Evolutionary conservation across 2,329 filamentous ascomycete species (phyloP), one percentile per base, ranked within the genome.

Genomic region (Cladosporium sp.): DNA sequence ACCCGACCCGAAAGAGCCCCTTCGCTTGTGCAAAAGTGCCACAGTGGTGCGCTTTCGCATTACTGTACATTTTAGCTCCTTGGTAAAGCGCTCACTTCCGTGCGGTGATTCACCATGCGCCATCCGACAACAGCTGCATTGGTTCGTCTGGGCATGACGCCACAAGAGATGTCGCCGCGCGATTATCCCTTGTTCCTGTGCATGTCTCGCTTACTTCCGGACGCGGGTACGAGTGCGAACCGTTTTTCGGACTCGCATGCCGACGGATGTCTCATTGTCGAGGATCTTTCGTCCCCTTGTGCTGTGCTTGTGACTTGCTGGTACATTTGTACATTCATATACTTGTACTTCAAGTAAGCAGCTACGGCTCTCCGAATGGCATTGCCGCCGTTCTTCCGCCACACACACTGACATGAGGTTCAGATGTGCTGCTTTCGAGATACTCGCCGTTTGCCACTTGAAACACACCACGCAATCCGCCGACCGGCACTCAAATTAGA

Each of bases 51-150:
- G 55, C 55, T 58, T 28, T 58, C 55, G 55, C 55, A 58, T 58
- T 41, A 58, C n/a, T 21, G 41, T 47, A 47, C 55, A n/a, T 11
- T 24, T 34, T 58, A 58, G 55, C 34, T 58, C 55, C 52, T 55
- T 55, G 55, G 32, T 58, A 58, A 26, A 41, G 55, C 34, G 24
- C 34, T 58, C 55, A 30, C 34, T 58, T 58, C 21, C n/a, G 28
- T 36, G 21, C 30, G 30, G 32, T 38, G 34, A 58, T 38, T 58
- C 34, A 58, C 21, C 21, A 34, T 58, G 55, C 55, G 24, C 55
- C 55, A 58, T 58, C 21, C 21, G 32, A 58, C 32, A 18, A 34
- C n/a, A 21, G 21, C 34, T 38, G 52, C 28, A 55, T 38, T 41
- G 55, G 21, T 38, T 28, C 12, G 21, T 3, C 55, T 58, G 55